Conservation (phyloP, 257 asterid genomes). For the Capsicum baccatum region DNA sequence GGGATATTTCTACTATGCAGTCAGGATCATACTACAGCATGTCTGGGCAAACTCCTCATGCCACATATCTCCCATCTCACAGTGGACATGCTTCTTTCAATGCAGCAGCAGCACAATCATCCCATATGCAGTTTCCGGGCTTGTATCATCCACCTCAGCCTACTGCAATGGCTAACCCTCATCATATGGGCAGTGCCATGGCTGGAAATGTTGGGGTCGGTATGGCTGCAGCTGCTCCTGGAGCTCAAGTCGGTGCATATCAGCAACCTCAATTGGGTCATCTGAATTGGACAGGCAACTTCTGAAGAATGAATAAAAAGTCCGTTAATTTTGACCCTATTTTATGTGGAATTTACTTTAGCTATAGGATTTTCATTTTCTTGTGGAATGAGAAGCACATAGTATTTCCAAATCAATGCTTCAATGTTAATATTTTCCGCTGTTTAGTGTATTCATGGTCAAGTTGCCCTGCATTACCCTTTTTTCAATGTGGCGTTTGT, state of each 20-base stretch:
- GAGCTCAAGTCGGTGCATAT: constrained; percentile 80
- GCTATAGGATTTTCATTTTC: constrained; percentile 54
- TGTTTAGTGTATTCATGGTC: background rate
- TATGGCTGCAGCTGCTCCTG: constrained; percentile 78
- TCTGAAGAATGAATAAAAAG: constrained; percentile 45
- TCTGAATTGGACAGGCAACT: constrained; percentile 83
- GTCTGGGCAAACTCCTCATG: constrained; percentile 86
- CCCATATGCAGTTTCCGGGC: constrained; percentile 93
- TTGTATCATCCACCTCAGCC: constrained; percentile 69
- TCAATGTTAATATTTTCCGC: background rate
- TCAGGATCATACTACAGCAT: constrained; percentile 83
- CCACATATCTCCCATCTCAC: constrained; percentile 77
- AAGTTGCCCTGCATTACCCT: background rate
- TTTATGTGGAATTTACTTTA: constrained; percentile 31
- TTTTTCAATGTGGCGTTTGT: background rate
- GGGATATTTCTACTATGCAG: constrained; percentile 73
- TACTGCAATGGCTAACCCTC: constrained; percentile 71
- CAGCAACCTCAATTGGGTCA: constrained; percentile 96
- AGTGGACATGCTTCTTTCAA: constrained; percentile 79
- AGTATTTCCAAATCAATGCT: constrained; percentile 18
- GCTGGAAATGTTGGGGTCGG: constrained; percentile 84
- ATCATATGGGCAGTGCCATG: constrained; percentile 74
- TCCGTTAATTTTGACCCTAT: constrained; percentile 17
- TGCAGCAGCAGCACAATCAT: constrained; percentile 78
- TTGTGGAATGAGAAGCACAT: constrained; percentile 39